Conservation (phyloP, 208 protist genomes). For the Balamuthia mandrillaris region DNA sequence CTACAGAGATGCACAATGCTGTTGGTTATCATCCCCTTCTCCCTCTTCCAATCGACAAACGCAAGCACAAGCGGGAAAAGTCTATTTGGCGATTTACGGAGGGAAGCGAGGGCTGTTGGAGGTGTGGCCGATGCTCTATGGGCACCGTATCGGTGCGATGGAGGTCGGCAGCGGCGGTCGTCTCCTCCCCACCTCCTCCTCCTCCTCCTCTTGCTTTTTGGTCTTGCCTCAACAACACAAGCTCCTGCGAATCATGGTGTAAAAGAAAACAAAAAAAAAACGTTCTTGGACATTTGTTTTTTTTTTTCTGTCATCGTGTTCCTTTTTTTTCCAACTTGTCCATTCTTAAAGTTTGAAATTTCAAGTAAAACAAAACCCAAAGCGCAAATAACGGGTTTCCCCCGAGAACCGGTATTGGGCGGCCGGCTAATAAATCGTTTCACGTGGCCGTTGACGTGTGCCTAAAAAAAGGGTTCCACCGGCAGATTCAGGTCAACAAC, state of each 20-base stretch:
- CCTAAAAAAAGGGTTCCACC: too few species aligned
- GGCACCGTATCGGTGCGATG: background rate
- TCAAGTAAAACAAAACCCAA: too few species aligned
- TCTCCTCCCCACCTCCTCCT: background rate
- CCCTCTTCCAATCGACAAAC: background rate
- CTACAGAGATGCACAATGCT: background rate
- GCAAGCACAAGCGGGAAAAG: background rate
- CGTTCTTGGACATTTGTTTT: background rate
- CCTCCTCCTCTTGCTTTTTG: background rate
- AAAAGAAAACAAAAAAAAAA: background rate
- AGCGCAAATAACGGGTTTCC: too few species aligned
- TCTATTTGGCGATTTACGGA: constrained; percentile 51
- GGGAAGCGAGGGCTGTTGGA: constrained; percentile 44
- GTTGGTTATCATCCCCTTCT: background rate
- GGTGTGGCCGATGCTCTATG: constrained; percentile 43
- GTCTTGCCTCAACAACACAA: background rate
- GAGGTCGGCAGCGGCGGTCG: background rate
- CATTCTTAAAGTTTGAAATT: too few species aligned
- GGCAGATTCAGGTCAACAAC: too few species aligned
- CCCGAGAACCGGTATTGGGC: too few species aligned
- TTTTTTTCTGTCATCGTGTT: background rate
- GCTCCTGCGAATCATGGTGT: background rate
- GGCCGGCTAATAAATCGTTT: too few species aligned
- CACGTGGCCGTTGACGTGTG: too few species aligned
- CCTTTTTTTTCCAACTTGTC: background rate